These are phyloP conservation scores for Achaetomium macrosporum DNA, from an alignment of 2,329 filamentous ascomycete genomes.

Conservation along the genomic window DNA sequence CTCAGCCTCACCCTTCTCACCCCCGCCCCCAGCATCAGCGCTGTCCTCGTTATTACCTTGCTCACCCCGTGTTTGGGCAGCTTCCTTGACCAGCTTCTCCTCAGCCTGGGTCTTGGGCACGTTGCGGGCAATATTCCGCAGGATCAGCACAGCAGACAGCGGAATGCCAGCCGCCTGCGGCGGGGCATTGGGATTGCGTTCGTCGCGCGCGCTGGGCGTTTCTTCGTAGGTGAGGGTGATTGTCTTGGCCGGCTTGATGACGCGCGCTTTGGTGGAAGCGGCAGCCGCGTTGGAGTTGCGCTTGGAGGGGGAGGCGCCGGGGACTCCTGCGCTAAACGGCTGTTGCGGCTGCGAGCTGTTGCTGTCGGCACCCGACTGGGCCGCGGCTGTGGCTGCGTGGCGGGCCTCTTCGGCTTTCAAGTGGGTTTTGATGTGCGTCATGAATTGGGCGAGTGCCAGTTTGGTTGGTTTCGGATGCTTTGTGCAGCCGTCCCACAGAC, in stretches of 20 bases:
- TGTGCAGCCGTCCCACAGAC: conserved; percentile 62
- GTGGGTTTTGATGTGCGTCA: conserved; percentile 64
- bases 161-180: conserved; percentile 69
- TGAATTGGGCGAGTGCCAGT: conserved; percentile 47
- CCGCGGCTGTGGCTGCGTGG: conserved; percentile 15
- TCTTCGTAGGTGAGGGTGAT: conserved; percentile 51
- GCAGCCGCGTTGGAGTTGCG: conserved; percentile 26
- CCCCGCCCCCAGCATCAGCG: not conserved
- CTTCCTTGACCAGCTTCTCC: conserved; percentile 44
- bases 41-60: not conserved
- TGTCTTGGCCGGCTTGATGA: conserved; percentile 51
- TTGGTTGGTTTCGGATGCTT: conserved; percentile 45
- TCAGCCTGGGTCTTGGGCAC: conserved; percentile 56
- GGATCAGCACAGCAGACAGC: conserved; percentile 69
- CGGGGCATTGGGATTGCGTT: conserved; percentile 51
- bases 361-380: conserved; percentile 12
- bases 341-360: no score
- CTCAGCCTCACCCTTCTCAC: not conserved
- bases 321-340: not conserved
- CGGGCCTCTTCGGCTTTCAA: conserved; percentile 25
- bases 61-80: conserved; percentile 7
- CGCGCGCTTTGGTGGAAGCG: conserved; percentile 33
- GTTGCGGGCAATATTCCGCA: conserved; percentile 71
- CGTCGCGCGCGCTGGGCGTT: conserved; percentile 51
- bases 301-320: conserved; percentile 1